Evolutionary conservation across 148 eudicot genomes (phyloP), one percentile per base, ranked within the genome.

Genomic region (Hydrangea macrophylla): DNA sequence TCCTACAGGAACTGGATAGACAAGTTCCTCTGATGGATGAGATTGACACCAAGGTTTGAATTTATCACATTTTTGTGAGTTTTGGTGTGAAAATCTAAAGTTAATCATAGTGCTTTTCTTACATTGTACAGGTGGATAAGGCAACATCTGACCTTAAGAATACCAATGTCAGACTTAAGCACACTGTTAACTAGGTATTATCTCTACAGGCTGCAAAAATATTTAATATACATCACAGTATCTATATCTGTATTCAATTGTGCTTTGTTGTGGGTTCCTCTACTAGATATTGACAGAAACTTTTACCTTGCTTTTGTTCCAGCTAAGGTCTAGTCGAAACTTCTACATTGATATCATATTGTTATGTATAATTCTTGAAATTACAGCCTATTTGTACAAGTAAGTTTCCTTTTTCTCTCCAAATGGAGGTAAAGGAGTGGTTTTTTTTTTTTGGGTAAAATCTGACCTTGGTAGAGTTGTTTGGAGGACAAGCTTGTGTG

Each of bases 11-110:
- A 74, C 11, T 94, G 73, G 99, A 90, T 75, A 90, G 86, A 72
- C 99, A 94, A 82, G 98, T 94, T 67, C 99, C 99, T 59, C 70
- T 94, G 71, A 89, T 94, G 92, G 99, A 94, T 78, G 97, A 94
- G 84, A 94, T 94, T 65, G 99, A 95, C 59, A 73, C 87, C 28
- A 94, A 94, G 99, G 96, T 94, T 71, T 64, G 76, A 58, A 70
- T 58, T 64, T 55, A 63, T 28, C 37, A 17, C 65, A 64, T 23
- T 35, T 42, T 70, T 45, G 35, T 32, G 50, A 45, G 32, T 30
- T 26, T 31, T 59, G 64, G 36, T 37, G 25, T 17, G 7, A n/a
- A n/a, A n/a, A n/a, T 73, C 27, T 23, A n/a, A 22, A 35, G 23
- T 35, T 37, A 36, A 67, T 40, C 17, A 33, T 27, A 22, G 69